Conservation (phyloP, 495 filamentous ascomycete genomes). For the Letharia lupina region DNA sequence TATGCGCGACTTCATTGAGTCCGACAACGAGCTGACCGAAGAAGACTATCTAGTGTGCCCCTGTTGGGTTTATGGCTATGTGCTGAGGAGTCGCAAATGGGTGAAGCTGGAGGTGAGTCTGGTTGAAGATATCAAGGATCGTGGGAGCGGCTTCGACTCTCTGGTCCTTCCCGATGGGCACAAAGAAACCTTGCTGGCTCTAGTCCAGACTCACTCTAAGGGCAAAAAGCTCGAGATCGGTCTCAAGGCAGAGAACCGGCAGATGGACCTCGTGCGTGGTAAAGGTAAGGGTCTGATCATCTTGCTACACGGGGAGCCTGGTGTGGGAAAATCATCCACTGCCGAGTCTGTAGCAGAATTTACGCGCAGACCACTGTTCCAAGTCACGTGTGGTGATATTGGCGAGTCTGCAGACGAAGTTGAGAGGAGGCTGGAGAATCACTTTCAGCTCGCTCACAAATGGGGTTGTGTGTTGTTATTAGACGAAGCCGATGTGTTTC, state of each 20-base stretch:
- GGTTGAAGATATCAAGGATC: neutral
- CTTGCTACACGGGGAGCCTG: constrained; percentile 45
- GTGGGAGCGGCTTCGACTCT: neutral
- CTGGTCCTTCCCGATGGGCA: constrained; percentile 1
- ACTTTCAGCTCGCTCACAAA: constrained; percentile 34
- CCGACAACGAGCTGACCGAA: neutral
- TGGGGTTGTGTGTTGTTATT: constrained; percentile 44
- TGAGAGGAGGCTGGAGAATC: constrained; percentile 34
- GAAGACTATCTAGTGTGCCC: neutral
- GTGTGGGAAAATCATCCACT: constrained; percentile 34
- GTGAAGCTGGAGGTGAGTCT: neutral
- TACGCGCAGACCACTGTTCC: constrained; percentile 25
- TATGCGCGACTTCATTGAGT: constrained; percentile 10
- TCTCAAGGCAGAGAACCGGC: neutral
- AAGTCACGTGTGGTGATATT: constrained; percentile 31
- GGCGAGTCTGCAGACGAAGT: constrained; percentile 35
- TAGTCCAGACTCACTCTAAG: constrained; percentile 26
- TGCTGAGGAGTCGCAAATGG: neutral
- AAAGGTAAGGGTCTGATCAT: constrained; percentile 43
- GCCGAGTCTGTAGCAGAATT: constrained; percentile 32
- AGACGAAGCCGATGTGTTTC: neutral
- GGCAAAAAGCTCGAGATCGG: neutral
- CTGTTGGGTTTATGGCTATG: neutral
- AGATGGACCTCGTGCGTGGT: constrained; percentile 26
- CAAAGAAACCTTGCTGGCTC: constrained; percentile 24